Conservation (phyloP, 2,329 filamentous ascomycete species). For the Periconia digitata region DNA sequence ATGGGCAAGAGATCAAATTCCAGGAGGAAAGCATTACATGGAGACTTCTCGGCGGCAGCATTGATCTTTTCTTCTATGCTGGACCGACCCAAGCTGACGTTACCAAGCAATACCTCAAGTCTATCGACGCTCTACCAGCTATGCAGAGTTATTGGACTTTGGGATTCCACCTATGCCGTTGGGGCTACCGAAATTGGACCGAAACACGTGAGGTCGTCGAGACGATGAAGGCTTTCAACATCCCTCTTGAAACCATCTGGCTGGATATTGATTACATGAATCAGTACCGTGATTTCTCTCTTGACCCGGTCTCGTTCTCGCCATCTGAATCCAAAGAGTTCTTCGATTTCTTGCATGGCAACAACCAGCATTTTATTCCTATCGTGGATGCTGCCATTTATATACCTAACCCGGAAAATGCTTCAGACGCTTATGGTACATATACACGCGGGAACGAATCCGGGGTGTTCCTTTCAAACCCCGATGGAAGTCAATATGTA, state of each 20-base stretch:
- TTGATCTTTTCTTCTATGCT: conserved; percentile 79
- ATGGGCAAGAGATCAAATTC: conserved; percentile 73
- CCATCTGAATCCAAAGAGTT: conserved; percentile 55
- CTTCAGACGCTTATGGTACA: conserved; percentile 58
- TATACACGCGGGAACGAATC: conserved; percentile 55
- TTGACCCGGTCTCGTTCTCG: conserved; percentile 56
- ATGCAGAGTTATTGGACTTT: conserved; percentile 80
- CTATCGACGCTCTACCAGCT: conserved; percentile 68
- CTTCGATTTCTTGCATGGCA: conserved; percentile 54
- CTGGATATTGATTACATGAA: conserved; percentile 48
- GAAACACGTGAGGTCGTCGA: conserved; percentile 61
- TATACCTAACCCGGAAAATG: conserved; percentile 69
- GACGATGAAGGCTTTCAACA: conserved; percentile 56
- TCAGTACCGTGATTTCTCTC: conserved; percentile 58
- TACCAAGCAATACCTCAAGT: conserved; percentile 69
- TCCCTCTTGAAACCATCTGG: conserved; percentile 55
- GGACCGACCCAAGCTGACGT: conserved; percentile 70
- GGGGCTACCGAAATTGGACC: conserved; percentile 77
- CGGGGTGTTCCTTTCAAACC: conserved; percentile 55
- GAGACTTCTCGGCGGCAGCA: conserved; percentile 72
- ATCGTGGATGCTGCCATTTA: conserved; percentile 70
- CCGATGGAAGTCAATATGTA: conserved; percentile 55
- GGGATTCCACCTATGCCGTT: conserved; percentile 81
- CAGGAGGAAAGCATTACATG: conserved; percentile 67
- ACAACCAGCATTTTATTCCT: conserved; percentile 61